A percentile compares a stretch with the other conserved stretches of the same genome.
These are phyloP conservation scores for Kodamaea sp. DNA, from an alignment of 1,139 yeast genomes.

Conservation along the genomic window DNA sequence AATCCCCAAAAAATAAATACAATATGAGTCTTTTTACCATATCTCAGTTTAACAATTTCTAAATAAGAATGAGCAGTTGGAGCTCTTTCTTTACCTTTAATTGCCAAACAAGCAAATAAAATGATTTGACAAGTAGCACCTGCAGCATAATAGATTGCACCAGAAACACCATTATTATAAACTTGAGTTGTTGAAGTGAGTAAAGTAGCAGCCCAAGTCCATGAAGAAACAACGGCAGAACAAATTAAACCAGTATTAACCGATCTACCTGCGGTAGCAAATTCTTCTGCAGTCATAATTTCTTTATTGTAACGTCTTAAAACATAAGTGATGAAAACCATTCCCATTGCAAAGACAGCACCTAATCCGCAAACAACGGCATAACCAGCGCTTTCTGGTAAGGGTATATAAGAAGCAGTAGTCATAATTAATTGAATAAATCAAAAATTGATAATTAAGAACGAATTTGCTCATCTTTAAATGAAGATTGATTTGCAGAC, in stretches of 20 bases:
- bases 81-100: constrained; percentile 67
- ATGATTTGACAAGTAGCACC: constrained; percentile 77
- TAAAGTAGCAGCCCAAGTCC: constrained; percentile 91
- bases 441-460: neutral
- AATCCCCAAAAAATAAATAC: constrained; percentile 74
- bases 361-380: constrained; percentile 90
- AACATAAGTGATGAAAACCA: constrained; percentile 69
- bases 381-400: constrained; percentile 84
- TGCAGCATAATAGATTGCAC: constrained; percentile 70
- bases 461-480: neutral
- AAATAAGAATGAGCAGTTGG: constrained; percentile 76
- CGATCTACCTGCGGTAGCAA: constrained; percentile 82
- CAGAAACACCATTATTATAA: constrained; percentile 72
- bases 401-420: constrained; percentile 21
- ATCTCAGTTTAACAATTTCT: constrained; percentile 65
- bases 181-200: constrained; percentile 76
- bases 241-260: constrained; percentile 80
- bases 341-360: constrained; percentile 70
- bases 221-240: constrained; percentile 83
- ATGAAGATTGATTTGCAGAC: neutral
- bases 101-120: constrained; percentile 68
- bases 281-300: constrained; percentile 83
- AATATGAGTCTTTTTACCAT: constrained; percentile 65
- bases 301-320: constrained; percentile 75
- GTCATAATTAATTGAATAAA: constrained; percentile 3